Evolutionary conservation across 768 basidiomycete genomes (phyloP), one percentile per base, ranked within the genome.

Genomic region (Amanita inopinata): DNA sequence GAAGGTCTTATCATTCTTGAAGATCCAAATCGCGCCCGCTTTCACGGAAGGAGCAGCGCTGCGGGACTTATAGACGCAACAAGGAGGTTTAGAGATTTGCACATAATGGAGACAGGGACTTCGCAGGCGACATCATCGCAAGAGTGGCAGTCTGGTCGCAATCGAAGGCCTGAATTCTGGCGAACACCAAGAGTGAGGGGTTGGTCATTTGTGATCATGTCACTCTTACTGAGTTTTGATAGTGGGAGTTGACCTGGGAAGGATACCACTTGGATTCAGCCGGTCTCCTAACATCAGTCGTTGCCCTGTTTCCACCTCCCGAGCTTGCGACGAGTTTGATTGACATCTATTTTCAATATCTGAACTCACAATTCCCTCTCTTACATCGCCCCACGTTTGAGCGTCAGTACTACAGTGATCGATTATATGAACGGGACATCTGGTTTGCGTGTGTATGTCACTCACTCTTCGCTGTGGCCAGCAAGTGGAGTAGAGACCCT

Each of bases 371-470:
- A 25, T 66, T 77, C 42, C 85, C 86, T 5, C 59, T 91, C 14
- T 63, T 92, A 20, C 85, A 90, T 53, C 71, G 70, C 15, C 76
- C 76, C 4, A 78, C 80, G 0, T 90, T 92, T 52, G 64, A 76
- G 27, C 67, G 67, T 11, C 74, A 81, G 34, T 80, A 77, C 65
- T 61, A 54, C 23, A 69, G 74, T 1, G 35, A 44, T 4, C 64
- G 64, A 5, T 53, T 81, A 18, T 71, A 83, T 49, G 63, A 70
- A 20, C 64, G 60, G 11, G 71, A 83, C 45, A 56, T 65, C 5
- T 75, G 73, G 63, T 90, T 88, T 52, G 63, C 71, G 4, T 66
- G 67, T 37, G 64, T 82, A 4, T 80, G 80, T 49, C 56, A 84
- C 33, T 58, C 70, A 25, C 39, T 89, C 1, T 84, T 85, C 57